These are phyloP conservation scores for Cryptococcus floricola DNA, from an alignment of 1,284 basidiomycete genomes.

Conservation along the genomic window DNA sequence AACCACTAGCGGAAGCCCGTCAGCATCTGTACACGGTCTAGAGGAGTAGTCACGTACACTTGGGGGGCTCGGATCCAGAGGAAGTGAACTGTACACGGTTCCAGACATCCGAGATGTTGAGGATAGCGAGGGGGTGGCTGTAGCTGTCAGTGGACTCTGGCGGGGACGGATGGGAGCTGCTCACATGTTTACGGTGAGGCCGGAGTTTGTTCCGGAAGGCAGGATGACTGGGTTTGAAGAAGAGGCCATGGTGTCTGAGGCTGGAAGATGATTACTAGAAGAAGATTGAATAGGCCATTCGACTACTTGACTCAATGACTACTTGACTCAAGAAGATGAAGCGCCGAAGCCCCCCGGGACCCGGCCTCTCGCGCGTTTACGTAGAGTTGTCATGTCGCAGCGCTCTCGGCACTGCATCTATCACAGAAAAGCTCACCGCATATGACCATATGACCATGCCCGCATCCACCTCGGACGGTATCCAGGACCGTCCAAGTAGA, in stretches of 20 bases:
- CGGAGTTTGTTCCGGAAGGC: slow-evolving; percentile 25
- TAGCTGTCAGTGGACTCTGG: not conserved
- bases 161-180: slow-evolving; percentile 1
- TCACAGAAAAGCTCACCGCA: too few species aligned
- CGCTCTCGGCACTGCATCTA: too few species aligned
- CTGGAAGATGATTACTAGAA: too few species aligned
- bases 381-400: too few species aligned
- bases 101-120: slow-evolving; percentile 94
- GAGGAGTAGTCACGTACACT: slow-evolving; percentile 10
- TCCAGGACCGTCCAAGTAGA: slow-evolving; percentile 55
- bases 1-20: slow-evolving; percentile 58
- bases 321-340: too few species aligned
- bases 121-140: slow-evolving; percentile 91
- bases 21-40: not conserved
- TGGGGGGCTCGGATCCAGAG: slow-evolving; percentile 2
- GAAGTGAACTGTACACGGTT: slow-evolving; percentile 62
- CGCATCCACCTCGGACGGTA: slow-evolving; percentile 1
- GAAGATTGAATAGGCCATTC: too few species aligned
- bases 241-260: slow-evolving; percentile 1
- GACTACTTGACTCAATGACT: too few species aligned
- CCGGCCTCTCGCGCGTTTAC: too few species aligned
- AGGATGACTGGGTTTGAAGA: not conserved
- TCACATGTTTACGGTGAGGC: slow-evolving; percentile 44
- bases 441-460: too few species aligned
- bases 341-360: not conserved